Evolutionary conservation across 2,329 filamentous ascomycete genomes (phyloP).

Genomic region (Nectriaceae sp.): DNA sequence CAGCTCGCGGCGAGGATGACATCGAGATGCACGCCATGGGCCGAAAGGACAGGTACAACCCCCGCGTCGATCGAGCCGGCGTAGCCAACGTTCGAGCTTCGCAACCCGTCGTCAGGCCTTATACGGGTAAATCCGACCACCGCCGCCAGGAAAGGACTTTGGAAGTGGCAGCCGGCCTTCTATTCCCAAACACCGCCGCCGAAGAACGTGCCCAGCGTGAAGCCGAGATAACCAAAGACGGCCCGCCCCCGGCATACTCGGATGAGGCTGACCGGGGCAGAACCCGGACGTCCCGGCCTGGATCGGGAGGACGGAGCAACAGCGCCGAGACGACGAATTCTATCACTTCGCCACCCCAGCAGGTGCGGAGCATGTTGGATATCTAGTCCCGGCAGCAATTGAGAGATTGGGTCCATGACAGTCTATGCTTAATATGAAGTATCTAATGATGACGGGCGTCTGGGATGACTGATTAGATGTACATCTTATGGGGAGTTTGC

Average conservation of each 20-base stretch:
- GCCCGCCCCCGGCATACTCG: conserved; percentile 43
- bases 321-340: conserved; percentile 51
- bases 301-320: conserved; percentile 41
- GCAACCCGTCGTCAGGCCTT: conserved; percentile 28
- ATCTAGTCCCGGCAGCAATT: conserved; percentile 35
- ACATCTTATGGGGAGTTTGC: background rate
- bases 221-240: conserved; percentile 45
- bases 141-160: conserved; percentile 47
- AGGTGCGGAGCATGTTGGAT: conserved; percentile 61
- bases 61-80: conserved; percentile 33
- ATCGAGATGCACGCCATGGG: conserved; percentile 43
- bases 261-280: conserved; percentile 28
- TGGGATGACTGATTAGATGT: background rate
- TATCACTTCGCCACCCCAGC: conserved; percentile 50
- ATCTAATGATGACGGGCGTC: background rate
- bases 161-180: conserved; percentile 44
- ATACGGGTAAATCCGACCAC: conserved; percentile 46
- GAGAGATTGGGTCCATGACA: too few species aligned
- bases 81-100: conserved; percentile 26
- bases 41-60: conserved; percentile 25
- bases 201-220: conserved; percentile 36
- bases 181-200: conserved; percentile 49
- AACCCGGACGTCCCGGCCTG: conserved; percentile 28
- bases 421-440: conserved; percentile 3
- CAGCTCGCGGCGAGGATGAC: conserved; percentile 31